Evolutionary conservation across 2,329 filamentous ascomycete genomes (phyloP).

Genomic region (Metarhizium anisopliae): DNA sequence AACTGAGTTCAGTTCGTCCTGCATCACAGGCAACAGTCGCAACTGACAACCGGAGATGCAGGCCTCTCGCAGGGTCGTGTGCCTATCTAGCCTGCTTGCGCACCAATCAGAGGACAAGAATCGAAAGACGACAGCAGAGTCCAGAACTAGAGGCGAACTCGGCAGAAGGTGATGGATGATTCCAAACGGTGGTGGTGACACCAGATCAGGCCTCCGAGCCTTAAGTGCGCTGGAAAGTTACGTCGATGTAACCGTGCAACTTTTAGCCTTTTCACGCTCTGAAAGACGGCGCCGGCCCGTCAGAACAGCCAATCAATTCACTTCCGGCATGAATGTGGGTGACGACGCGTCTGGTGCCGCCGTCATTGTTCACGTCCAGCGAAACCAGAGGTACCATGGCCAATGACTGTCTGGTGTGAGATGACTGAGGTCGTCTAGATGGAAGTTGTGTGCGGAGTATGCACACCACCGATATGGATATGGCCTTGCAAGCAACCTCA

Average conservation of each 20-base stretch:
- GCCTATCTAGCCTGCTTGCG: background rate
- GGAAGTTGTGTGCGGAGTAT: background rate
- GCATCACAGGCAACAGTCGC: background rate
- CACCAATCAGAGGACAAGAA: constrained; percentile 1
- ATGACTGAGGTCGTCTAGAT: background rate
- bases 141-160: background rate
- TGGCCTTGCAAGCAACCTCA: background rate
- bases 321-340: background rate
- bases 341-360: background rate
- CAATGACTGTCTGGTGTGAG: background rate
- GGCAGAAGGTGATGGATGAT: background rate
- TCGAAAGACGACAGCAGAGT: background rate
- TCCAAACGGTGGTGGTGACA: constrained; percentile 4
- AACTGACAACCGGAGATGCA: background rate
- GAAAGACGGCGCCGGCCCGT: background rate
- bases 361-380: background rate
- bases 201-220: background rate
- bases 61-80: background rate
- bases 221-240: constrained; percentile 4
- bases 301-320: constrained; percentile 1
- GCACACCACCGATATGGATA: background rate
- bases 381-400: background rate
- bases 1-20: background rate
- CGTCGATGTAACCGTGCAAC: constrained; percentile 8
- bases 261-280: constrained; percentile 3